A percentile compares a stretch with the other conserved stretches of the same genome.
Evolutionary conservation across 2,329 filamentous ascomycete species (phyloP).

Genomic region (Geosmithia flava): DNA sequence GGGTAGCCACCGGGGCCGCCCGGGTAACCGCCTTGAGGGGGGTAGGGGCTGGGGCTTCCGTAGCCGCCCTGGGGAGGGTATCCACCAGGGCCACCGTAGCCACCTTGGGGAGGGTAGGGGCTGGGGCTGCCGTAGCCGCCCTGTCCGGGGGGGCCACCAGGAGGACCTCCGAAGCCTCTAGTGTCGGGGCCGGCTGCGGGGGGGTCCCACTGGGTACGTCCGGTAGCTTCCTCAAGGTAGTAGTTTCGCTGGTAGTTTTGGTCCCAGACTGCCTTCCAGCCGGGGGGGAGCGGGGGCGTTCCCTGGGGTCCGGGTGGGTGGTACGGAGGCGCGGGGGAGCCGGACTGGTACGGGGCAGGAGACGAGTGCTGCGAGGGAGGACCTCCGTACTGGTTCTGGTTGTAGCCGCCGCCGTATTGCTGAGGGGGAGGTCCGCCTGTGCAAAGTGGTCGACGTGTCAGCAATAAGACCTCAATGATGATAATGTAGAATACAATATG

Average conservation of each 20-base stretch:
- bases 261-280: conserved; percentile 54
- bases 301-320: conserved; percentile 13
- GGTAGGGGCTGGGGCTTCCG: too few relatives aligned
- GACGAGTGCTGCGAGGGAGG: conserved; percentile 1
- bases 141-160: conserved; percentile 1
- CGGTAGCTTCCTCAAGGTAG: conserved; percentile 49
- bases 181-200: conserved; percentile 19
- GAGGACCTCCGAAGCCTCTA: conserved; percentile 3
- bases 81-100: conserved; percentile 2
- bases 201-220: conserved; percentile 52
- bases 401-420: conserved; percentile 10
- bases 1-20: conserved; percentile 3
- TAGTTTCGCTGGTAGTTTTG: conserved; percentile 48
- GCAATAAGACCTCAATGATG: background rate
- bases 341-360: conserved; percentile 7
- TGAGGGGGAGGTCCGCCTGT: conserved; percentile 5
- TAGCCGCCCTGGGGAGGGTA: conserved; percentile 4
- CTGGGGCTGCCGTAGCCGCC: conserved; percentile 4
- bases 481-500: too few relatives aligned
- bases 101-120: conserved; percentile 5
- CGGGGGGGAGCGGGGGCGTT: conserved; percentile 39
- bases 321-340: conserved; percentile 15
- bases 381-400: conserved; percentile 4
- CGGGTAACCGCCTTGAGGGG: conserved; percentile 6
- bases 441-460: background rate